Conservation (phyloP, 176 grass and related monocot genomes). For the Cocos nucifera region DNA sequence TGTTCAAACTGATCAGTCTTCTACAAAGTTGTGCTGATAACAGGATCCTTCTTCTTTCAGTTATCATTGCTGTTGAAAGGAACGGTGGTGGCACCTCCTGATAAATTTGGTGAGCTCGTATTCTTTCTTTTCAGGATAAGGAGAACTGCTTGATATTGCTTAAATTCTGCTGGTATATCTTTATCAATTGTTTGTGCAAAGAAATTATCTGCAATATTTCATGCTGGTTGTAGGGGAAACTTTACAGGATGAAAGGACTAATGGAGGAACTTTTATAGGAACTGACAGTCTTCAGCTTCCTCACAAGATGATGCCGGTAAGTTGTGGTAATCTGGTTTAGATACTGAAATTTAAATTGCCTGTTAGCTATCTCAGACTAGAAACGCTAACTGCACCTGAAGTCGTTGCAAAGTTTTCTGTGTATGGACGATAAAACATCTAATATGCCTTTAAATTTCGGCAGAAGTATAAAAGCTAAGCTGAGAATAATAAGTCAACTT, state of each 20-base stretch:
- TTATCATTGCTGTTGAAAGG: constrained; percentile 95
- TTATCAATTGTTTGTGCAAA: too few species aligned
- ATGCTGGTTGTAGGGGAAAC: constrained; percentile 53
- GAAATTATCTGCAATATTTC: not conserved
- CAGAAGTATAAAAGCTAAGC: too few species aligned
- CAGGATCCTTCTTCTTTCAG: constrained; percentile 40
- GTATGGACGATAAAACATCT: not conserved
- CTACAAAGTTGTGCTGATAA: not conserved
- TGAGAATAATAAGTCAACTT: too few species aligned
- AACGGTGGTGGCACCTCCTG: constrained; percentile 89
- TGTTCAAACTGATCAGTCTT: too few species aligned
- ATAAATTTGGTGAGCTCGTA: constrained; percentile 68
- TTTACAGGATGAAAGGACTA: constrained; percentile 69
- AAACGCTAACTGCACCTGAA: not conserved
- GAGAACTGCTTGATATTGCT: not conserved
- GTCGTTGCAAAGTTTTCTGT: not conserved
- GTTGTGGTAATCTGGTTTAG: constrained; percentile 2
- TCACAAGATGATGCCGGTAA: constrained; percentile 96
- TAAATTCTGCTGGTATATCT: not conserved
- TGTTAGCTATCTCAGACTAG: not conserved
- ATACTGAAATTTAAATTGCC: not conserved
- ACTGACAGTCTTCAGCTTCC: constrained; percentile 78
- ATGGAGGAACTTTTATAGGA: constrained; percentile 73
- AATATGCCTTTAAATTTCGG: too few species aligned
- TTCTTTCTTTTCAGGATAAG: constrained; percentile 16